Percentiles rank a stretch among this genome's conserved stretches.
phyloP scores from a whole-genome alignment of 345 rosid genomes.

The Lumnitzera racemosa region DNA sequence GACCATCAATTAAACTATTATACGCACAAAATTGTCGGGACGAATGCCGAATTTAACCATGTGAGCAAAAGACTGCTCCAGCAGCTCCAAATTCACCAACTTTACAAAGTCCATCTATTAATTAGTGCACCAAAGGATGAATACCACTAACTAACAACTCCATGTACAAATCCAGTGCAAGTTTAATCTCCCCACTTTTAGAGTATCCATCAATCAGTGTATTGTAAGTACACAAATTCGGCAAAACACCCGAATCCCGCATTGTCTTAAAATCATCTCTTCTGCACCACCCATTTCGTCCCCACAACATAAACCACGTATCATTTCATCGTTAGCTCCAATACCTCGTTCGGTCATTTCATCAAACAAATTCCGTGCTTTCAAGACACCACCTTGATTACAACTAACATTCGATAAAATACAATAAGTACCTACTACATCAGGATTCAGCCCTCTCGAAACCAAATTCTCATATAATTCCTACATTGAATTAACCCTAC shows the following conservation, averaged over 20 bases:
- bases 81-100: constrained; percentile 33
- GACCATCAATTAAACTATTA: constrained; percentile 53
- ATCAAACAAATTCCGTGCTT: constrained; percentile 33
- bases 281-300: constrained; percentile 38
- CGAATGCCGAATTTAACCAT: constrained; percentile 50
- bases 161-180: constrained; percentile 33
- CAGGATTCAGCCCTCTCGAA: constrained; percentile 44
- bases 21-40: constrained; percentile 45
- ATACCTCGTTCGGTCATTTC: constrained; percentile 41
- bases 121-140: constrained; percentile 45
- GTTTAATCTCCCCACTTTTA: constrained; percentile 30
- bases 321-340: constrained; percentile 38
- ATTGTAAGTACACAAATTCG: constrained; percentile 48
- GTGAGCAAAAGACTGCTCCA: constrained; percentile 36
- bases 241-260: constrained; percentile 30
- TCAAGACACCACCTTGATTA: constrained; percentile 34
- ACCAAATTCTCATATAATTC: constrained; percentile 31
- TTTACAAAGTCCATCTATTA: constrained; percentile 55
- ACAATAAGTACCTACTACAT: constrained; percentile 45
- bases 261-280: constrained; percentile 32
- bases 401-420: constrained; percentile 47
- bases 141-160: constrained; percentile 31
- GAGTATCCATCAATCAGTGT: constrained; percentile 49
- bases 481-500: constrained; percentile 41
- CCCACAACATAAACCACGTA: constrained; percentile 41